Percentiles rank a stretch among this genome's conserved stretches.
These are phyloP conservation scores for Trifolium pratense DNA, from an alignment of 306 rosid species.

Conservation along the genomic window DNA sequence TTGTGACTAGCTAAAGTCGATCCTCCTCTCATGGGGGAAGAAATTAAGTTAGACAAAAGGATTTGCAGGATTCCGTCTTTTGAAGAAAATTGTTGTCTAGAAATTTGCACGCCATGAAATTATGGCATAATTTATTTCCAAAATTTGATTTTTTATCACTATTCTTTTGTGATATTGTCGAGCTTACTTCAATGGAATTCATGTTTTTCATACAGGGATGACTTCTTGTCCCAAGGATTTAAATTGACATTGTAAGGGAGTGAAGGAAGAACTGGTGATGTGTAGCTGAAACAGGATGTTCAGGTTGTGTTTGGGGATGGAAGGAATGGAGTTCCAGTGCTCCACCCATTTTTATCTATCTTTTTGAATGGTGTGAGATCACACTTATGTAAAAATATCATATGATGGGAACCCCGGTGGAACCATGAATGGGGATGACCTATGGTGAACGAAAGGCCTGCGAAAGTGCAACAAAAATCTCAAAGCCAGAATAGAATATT, in stretches of 20 bases:
- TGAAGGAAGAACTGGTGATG: slow-evolving; percentile 3
- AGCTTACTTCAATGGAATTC: slow-evolving; percentile 13
- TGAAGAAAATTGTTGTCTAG: not conserved
- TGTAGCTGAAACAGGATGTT: slow-evolving; percentile 22
- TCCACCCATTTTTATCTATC: not conserved
- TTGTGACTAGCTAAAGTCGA: slow-evolving; percentile 28
- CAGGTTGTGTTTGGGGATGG: not conserved
- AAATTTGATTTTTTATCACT: not conserved
- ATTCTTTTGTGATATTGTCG: not conserved
- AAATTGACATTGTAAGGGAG: slow-evolving; percentile 55
- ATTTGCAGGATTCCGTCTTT: not conserved
- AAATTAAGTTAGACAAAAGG: not conserved
- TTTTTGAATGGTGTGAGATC: not conserved
- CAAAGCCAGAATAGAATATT: not conserved
- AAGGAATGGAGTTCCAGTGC: slow-evolving; percentile 1
- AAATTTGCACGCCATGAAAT: not conserved
- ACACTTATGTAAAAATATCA: not conserved
- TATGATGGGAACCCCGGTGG: not conserved
- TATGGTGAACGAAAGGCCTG: not conserved
- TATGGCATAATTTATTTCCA: not conserved
- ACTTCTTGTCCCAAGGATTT: slow-evolving; percentile 67
- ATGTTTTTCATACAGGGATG: slow-evolving; percentile 52
- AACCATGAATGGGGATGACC: not conserved
- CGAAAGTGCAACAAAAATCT: not conserved
- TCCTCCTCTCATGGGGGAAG: not conserved